Evolutionary conservation across 176 grass and related monocot genomes (phyloP).

Genomic region (Dendrocalamus sinicus): DNA sequence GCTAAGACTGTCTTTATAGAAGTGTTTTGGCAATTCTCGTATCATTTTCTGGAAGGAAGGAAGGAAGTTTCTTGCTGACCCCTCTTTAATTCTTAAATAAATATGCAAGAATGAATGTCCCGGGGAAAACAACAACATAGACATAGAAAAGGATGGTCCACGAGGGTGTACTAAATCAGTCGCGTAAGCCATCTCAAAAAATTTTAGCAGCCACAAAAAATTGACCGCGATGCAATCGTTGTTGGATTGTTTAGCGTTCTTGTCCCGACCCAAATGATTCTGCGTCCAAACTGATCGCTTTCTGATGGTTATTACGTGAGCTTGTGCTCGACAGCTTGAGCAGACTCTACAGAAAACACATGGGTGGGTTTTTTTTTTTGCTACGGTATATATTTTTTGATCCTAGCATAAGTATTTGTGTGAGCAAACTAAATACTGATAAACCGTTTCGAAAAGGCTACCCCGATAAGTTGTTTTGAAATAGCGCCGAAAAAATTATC

Average conservation of each 20-base stretch:
- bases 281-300: constrained; percentile 19
- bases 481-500: too few relatives aligned
- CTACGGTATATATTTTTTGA: too few relatives aligned
- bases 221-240: neutral
- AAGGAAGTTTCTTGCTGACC: neutral
- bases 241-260: neutral
- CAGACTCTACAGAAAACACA: neutral
- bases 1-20: neutral
- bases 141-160: constrained; percentile 7
- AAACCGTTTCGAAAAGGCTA: too few relatives aligned
- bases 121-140: constrained; percentile 9
- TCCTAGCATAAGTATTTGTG: rapidly evolving
- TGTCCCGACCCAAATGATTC: neutral
- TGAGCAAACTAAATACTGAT: too few relatives aligned
- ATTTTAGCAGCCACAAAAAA: neutral
- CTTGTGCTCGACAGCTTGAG: constrained; percentile 35
- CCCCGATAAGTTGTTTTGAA: too few relatives aligned
- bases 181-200: neutral
- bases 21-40: neutral
- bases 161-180: neutral
- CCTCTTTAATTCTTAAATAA: neutral
- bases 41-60: constrained; percentile 15
- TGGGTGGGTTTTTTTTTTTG: too few relatives aligned
- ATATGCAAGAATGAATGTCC: neutral
- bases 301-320: neutral